phyloP scores from a whole-genome alignment of 2,329 filamentous ascomycete species.

The Penicillium sp. region DNA sequence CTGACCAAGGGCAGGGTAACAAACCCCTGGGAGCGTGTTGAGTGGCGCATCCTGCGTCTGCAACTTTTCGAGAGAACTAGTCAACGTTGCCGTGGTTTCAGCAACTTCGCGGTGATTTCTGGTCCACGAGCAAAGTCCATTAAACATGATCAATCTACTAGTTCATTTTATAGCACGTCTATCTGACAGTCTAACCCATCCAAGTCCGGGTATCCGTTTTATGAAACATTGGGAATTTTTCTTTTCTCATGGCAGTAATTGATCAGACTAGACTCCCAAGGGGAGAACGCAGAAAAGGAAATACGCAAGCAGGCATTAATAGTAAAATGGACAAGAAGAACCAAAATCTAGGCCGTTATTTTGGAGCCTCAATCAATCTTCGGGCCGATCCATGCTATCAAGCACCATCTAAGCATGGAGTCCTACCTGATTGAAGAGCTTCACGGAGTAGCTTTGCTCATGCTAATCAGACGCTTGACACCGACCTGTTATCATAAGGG shows the following conservation, averaged over 20 bases:
- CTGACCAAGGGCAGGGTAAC: too few relatives aligned
- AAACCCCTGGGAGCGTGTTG: too few relatives aligned
- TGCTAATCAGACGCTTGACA: constrained; percentile 24
- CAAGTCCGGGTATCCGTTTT: background rate
- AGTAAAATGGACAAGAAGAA: constrained; percentile 22
- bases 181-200: constrained; percentile 10
- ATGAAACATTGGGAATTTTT: constrained; percentile 5
- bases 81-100: too few relatives aligned
- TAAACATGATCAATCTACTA: constrained; percentile 2
- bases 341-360: constrained; percentile 14
- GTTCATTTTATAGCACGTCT: constrained; percentile 11
- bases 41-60: too few relatives aligned
- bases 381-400: constrained; percentile 3
- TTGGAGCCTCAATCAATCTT: constrained; percentile 3
- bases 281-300: constrained; percentile 9
- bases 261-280: constrained; percentile 12
- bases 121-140: too few relatives aligned
- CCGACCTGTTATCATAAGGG: constrained; percentile 14
- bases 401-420: background rate
- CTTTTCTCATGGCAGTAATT: constrained; percentile 19
- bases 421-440: background rate
- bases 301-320: constrained; percentile 22
- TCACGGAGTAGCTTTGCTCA: constrained; percentile 24
- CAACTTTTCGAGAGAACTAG: too few relatives aligned
- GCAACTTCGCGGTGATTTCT: too few relatives aligned